Evolutionary conservation across 75 land plant genomes (phyloP), one percentile per base, ranked within the genome.

Genomic region (Chamaecyparis obtusa): DNA sequence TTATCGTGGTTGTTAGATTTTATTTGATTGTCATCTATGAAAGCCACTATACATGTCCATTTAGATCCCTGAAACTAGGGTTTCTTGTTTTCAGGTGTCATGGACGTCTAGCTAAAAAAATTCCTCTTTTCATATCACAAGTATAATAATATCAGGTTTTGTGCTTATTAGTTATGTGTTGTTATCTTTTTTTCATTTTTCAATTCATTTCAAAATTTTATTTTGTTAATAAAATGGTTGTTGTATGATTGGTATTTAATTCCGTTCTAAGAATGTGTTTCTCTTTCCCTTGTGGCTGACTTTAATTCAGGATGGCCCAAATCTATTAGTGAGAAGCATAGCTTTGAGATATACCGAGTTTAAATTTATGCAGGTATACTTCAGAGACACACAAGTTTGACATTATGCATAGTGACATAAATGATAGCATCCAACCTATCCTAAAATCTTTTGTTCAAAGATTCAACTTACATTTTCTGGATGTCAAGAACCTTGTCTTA

Each of bases 61-160:
- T 80, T 9, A 80, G 83, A 43, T 80, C 83, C 9, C 48, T 80
- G 48, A 80, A 44, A 43, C 24, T 80, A 24, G 43, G 48, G 9
- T 44, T 89, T 89, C 41, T 84, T 36, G 78, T 86, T 80, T 85
- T 51, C 92, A 98, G 99, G 87, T 95, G 94, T 87, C 98, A 96
- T 77, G 89, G 57, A 44, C 69, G 95, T 41, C 92, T 98, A 84
- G 92, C 99, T 83, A 86, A 94, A 79, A 95, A 92, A 77, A 96
- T 93, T 91, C 98, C 96, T 36, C 93, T 98, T 41, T 98, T 98
- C 89, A 91, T 98, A 55, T 98, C 98, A 30, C 99, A 98, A 96
- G 99, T 96, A 90, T 80, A 21, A 13, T 27, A 69, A 1, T 21
- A 35, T 36, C 81, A 84, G 74, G 86, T 72, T 72, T 64, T 36